Evolutionary conservation across 208 protist genomes (phyloP).

Genomic region (Wallacemonas sp.): DNA sequence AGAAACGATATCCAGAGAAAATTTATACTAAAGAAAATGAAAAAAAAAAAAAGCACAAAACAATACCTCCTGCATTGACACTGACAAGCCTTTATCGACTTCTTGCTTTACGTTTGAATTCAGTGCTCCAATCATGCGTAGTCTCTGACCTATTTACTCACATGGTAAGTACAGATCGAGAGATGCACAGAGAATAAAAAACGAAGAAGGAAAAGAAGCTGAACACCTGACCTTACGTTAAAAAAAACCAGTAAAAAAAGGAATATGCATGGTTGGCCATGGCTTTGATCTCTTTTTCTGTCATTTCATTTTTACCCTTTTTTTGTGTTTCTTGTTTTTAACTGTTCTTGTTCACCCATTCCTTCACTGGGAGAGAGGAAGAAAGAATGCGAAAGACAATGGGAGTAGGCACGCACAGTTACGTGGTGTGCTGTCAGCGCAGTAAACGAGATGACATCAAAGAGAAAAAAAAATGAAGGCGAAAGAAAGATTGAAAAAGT

Average conservation of each 20-base stretch:
- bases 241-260: background rate
- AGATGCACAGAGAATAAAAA: conserved; percentile 3
- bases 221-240: conserved; percentile 7
- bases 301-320: conserved; percentile 16
- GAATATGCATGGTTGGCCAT: conserved; percentile 4
- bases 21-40: conserved; percentile 6
- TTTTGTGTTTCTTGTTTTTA: background rate
- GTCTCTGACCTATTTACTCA: too few species aligned
- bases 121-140: too few species aligned
- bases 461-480: background rate
- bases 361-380: too few species aligned
- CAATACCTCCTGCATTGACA: too few species aligned
- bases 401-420: too few species aligned
- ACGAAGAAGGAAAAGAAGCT: background rate
- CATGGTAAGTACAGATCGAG: too few species aligned
- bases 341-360: background rate
- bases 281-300: background rate
- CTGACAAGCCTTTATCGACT: too few species aligned
- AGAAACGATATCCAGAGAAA: background rate
- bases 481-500: background rate
- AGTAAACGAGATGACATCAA: too few species aligned
- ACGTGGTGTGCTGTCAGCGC: too few species aligned
- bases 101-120: too few species aligned
- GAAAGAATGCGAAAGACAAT: too few species aligned
- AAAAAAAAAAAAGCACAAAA: background rate